Evolutionary conservation across 306 rosid species (phyloP).

Genomic region (Vachellia collinsii): DNA sequence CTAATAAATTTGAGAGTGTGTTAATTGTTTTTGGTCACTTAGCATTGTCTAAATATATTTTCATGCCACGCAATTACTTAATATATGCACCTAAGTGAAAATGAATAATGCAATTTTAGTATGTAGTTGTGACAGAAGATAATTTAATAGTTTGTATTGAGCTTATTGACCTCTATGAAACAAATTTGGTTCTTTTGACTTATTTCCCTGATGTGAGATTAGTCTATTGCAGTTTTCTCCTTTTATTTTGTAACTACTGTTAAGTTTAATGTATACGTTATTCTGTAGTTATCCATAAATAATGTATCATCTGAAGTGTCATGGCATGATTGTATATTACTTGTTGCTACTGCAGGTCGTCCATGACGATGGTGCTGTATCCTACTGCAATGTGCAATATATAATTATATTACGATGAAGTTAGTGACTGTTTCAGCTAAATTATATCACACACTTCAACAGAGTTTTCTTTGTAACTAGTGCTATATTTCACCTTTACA

Average conservation of each 20-base stretch:
- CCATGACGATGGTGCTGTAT: slow-evolving; percentile 95
- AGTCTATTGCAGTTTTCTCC: background rate
- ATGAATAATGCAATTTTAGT: background rate
- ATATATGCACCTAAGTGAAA: background rate
- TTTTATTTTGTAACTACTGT: slow-evolving; percentile 5
- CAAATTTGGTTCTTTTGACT: background rate
- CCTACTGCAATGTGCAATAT: slow-evolving; percentile 43
- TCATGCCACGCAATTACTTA: background rate
- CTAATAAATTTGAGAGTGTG: background rate
- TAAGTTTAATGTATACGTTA: background rate
- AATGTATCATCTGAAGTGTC: slow-evolving; percentile 6
- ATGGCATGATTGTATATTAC: slow-evolving; percentile 28
- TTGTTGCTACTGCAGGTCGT: slow-evolving; percentile 76
- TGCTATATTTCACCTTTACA: background rate
- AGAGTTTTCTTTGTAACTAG: slow-evolving; percentile 10
- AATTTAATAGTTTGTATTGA: background rate
- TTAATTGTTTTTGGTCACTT: background rate
- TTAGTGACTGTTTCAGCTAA: slow-evolving; percentile 19
- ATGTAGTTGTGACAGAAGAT: background rate
- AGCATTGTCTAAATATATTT: background rate
- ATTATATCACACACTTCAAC: slow-evolving; percentile 10
- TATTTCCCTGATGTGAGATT: background rate
- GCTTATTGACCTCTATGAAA: background rate
- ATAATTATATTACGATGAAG: slow-evolving; percentile 30
- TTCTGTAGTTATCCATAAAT: background rate